Conservation (phyloP, 179 eudicot species). For the Carnegiea gigantea region DNA sequence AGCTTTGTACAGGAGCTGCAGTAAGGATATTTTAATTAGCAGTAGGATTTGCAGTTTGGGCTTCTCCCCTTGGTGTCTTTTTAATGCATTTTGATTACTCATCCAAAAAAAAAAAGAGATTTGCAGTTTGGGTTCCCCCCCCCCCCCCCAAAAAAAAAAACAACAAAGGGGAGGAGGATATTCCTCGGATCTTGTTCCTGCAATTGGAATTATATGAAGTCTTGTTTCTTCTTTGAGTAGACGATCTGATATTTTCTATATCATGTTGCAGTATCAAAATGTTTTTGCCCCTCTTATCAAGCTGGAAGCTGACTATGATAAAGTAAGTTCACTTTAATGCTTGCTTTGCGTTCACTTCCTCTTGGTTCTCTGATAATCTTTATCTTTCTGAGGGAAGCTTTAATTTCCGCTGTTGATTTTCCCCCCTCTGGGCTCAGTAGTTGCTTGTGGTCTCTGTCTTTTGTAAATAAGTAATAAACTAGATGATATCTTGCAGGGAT, state of each 20-base stretch:
- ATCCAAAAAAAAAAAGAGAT: too few species aligned
- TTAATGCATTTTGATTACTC: too few species aligned
- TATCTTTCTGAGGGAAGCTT: not conserved
- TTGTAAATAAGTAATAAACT: not conserved
- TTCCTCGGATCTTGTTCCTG: too few species aligned
- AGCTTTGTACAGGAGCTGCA: not conserved
- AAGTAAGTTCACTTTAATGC: constrained; percentile 62
- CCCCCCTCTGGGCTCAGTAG: not conserved
- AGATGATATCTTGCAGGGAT: not conserved
- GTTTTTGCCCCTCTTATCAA: constrained; percentile 97
- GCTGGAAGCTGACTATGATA: constrained; percentile 99
- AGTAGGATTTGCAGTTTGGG: too few species aligned
- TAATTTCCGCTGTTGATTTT: not conserved
- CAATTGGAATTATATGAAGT: not conserved
- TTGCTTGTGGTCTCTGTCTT: not conserved
- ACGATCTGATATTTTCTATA: not conserved
- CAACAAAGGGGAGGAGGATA: too few species aligned
- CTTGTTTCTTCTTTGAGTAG: not conserved
- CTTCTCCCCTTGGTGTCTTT: too few species aligned
- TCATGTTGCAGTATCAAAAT: constrained; percentile 84
- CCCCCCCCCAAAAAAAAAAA: too few species aligned
- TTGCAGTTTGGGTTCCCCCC: too few species aligned
- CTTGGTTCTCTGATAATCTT: not conserved
- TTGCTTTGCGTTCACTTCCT: not conserved
- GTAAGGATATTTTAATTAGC: not conserved